Evolutionary conservation across 2,329 filamentous ascomycete genomes (phyloP), one percentile per base, ranked within the genome.

Genomic region (Hansfordia pulvinata): DNA sequence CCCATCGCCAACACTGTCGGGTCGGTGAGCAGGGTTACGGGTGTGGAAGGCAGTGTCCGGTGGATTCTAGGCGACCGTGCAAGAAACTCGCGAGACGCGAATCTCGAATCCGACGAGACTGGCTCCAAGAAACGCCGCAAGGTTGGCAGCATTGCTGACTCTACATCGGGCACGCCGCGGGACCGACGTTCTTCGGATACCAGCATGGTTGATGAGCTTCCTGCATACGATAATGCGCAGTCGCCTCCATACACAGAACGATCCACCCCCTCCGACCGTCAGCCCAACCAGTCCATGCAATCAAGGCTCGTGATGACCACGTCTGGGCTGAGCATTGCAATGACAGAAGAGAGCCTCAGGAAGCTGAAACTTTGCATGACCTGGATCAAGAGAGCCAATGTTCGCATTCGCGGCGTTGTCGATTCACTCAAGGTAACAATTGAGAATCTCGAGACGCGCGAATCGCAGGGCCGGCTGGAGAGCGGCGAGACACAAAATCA

Each of bases 231-330:
- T 40, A 78, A 88, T 17, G 62, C 74, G 36, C 68, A 72, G 23
- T 83, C 79, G 2, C 82, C 81, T 1, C 76, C 68, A 10, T 86
- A 88, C 39, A 76, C 78, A 27, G 76, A 82, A 38, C 57, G 64
- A 2, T 48, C 44, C 13, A 51, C 46, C 32, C 47, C 43, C 32
- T 37, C 53, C 17, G 44, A 52, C 17, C 33, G 40, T 5, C 41
- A 41, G 10, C 35, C 42, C 7, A 35, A 37, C 23, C 40, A 38
- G 7, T 33, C 40, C 22, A 36, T 39, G 84, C 82, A 81, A 34
- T 82, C 80, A 8, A 75, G 85, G 10, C 60, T 94, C 11, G 80
- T 93, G 38, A 81, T 93, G 48, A 86, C 83, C 5, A 94, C 88
- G 0, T 93, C 85, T 1, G 88, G 85, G 1, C 65, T 96, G 1